phyloP scores from a whole-genome alignment of 2,329 filamentous ascomycete species.

The Trichoderma semiorbis region DNA sequence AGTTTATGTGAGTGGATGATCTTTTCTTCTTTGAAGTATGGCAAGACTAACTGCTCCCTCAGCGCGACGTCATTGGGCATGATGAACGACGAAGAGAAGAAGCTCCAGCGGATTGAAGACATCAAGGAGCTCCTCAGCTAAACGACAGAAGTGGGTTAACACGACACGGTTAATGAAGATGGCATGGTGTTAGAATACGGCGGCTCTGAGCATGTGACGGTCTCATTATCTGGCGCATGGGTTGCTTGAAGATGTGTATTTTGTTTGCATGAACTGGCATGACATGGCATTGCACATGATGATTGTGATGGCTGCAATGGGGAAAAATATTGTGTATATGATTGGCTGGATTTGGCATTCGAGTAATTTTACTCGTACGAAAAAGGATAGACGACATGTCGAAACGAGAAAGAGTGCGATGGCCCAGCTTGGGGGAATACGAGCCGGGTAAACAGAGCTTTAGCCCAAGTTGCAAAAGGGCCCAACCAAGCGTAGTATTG shows the following conservation, averaged over 20 bases:
- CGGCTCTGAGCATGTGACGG: not conserved
- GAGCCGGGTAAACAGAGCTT: not conserved
- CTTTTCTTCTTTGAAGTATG: not conserved
- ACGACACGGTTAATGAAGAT: not conserved
- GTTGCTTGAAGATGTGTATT: not conserved
- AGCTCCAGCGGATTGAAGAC: conserved; percentile 84
- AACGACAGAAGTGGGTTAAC: not conserved
- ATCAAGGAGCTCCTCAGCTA: conserved; percentile 82
- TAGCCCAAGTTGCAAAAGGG: not conserved
- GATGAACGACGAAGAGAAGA: conserved; percentile 93
- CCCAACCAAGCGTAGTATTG: not conserved
- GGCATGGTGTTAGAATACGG: not conserved
- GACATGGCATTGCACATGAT: not conserved
- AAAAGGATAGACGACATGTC: not conserved
- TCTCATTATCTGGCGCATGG: conserved; percentile 4
- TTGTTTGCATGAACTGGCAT: not conserved
- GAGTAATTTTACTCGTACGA: not conserved
- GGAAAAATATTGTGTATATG: not conserved
- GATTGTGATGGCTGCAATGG: not conserved
- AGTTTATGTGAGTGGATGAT: conserved; percentile 73
- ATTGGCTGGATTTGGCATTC: not conserved
- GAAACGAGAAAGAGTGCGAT: not conserved
- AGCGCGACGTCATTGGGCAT: conserved; percentile 93
- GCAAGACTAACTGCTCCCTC: not conserved
- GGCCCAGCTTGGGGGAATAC: not conserved